Conservation (phyloP, 164 flowering plant genomes). For the Nymphaea colorata region DNA sequence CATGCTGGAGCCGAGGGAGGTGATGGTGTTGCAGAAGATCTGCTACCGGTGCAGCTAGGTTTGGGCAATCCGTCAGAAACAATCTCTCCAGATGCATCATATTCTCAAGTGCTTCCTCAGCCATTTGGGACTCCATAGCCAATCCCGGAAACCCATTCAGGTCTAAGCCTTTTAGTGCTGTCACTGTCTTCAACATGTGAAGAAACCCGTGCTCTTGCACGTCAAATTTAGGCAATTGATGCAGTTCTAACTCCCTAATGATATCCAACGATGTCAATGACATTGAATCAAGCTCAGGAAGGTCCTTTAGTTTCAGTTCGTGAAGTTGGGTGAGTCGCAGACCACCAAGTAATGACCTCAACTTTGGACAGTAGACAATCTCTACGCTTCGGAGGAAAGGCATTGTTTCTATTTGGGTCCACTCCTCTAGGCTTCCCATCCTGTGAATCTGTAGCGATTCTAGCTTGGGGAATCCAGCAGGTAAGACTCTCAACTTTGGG, state of each 20-base stretch:
- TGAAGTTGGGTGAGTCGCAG: neutral
- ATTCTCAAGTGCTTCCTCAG: neutral
- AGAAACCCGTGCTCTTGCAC: neutral
- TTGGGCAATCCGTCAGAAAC: neutral
- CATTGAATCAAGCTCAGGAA: neutral
- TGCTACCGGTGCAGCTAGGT: neutral
- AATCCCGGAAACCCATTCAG: neutral
- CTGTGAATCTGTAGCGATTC: too few species aligned
- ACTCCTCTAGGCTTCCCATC: too few species aligned
- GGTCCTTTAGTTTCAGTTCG: neutral
- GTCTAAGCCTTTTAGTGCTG: neutral
- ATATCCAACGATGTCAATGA: neutral
- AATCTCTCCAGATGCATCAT: neutral
- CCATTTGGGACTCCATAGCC: neutral
- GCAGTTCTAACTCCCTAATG: neutral
- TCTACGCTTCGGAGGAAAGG: neutral
- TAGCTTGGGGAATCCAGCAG: neutral
- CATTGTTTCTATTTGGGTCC: neutral
- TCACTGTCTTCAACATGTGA: neutral
- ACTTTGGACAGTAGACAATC: neutral
- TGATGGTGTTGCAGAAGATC: neutral
- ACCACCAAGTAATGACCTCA: neutral
- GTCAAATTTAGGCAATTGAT: neutral
- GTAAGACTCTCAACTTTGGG: too few species aligned
- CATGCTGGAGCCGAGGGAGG: neutral